Percentiles rank a stretch among this genome's conserved stretches.
Conservation (phyloP, 805 yeast species). For the Myxozyma vanderwaltii region DNA sequence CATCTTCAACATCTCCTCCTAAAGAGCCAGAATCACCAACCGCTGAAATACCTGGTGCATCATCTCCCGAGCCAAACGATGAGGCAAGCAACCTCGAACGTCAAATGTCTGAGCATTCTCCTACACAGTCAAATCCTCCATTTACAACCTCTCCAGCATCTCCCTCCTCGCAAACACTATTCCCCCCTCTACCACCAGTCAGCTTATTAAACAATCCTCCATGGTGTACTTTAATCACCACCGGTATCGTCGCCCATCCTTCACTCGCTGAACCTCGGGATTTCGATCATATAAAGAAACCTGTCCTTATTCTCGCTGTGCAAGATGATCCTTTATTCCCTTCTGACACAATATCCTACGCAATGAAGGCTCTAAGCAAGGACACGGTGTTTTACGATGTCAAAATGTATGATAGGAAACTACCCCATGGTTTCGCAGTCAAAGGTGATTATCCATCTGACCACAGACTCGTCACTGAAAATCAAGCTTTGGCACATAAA, state of each 20-base stretch:
- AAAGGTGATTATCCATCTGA: conserved; percentile 45
- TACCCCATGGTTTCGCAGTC: conserved; percentile 50
- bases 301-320: conserved; percentile 37
- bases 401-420: conserved; percentile 29
- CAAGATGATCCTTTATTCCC: conserved; percentile 39
- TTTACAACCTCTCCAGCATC: conserved; percentile 1
- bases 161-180: conserved; percentile 1
- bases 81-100: too few relatives aligned
- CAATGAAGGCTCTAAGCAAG: conserved; percentile 28
- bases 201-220: conserved; percentile 19
- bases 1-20: too few relatives aligned
- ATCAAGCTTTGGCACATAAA: conserved; percentile 25
- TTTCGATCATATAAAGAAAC: conserved; percentile 38
- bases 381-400: conserved; percentile 32
- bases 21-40: not conserved
- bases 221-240: conserved; percentile 33
- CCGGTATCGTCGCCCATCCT: conserved; percentile 41
- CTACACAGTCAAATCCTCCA: not conserved
- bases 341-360: conserved; percentile 31
- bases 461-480: conserved; percentile 20
- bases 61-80: not conserved
- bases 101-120: too few relatives aligned
- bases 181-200: not conserved
- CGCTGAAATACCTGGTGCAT: not conserved
- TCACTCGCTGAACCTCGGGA: conserved; percentile 38